phyloP scores from a whole-genome alignment of 2,329 filamentous ascomycete genomes.

The Colletotrichum musae region DNA sequence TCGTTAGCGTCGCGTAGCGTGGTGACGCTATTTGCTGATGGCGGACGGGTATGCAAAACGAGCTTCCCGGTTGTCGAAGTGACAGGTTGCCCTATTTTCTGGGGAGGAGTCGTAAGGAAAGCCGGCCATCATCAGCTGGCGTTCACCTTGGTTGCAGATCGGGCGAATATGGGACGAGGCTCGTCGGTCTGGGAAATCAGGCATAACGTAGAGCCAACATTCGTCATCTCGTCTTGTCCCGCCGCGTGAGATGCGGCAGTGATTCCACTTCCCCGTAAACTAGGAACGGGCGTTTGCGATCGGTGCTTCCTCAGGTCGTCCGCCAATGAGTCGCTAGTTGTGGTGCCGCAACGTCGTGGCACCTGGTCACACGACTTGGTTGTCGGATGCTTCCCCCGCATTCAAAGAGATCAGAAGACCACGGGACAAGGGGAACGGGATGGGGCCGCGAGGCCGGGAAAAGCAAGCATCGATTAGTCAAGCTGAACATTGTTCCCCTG shows the following conservation, averaged over 20 bases:
- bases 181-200: conserved; percentile 24
- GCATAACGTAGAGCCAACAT: not conserved
- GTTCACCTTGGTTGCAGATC: not conserved
- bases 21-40: conserved; percentile 20
- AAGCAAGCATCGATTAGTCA: conserved; percentile 34
- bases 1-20: conserved; percentile 21
- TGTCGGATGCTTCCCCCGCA: conserved; percentile 41
- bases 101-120: not conserved
- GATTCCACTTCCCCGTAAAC: conserved; percentile 22
- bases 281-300: conserved; percentile 22
- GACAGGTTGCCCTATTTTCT: not conserved
- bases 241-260: conserved; percentile 23
- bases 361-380: conserved; percentile 39
- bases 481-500: conserved; percentile 14
- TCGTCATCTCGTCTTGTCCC: not conserved
- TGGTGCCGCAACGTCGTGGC: conserved; percentile 36
- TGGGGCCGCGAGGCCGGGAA: conserved; percentile 30
- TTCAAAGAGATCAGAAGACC: conserved; percentile 39
- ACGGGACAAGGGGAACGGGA: conserved; percentile 35
- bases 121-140: not conserved
- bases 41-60: not conserved
- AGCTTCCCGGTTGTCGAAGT: conserved; percentile 8
- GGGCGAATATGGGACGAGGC: conserved; percentile 20
- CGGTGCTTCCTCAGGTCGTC: conserved; percentile 20
- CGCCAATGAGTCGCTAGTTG: conserved; percentile 29